Evolutionary conservation across 225 moss, liverwort and hornwort genomes (phyloP).

Genomic region (Sphagnum tenellum): DNA sequence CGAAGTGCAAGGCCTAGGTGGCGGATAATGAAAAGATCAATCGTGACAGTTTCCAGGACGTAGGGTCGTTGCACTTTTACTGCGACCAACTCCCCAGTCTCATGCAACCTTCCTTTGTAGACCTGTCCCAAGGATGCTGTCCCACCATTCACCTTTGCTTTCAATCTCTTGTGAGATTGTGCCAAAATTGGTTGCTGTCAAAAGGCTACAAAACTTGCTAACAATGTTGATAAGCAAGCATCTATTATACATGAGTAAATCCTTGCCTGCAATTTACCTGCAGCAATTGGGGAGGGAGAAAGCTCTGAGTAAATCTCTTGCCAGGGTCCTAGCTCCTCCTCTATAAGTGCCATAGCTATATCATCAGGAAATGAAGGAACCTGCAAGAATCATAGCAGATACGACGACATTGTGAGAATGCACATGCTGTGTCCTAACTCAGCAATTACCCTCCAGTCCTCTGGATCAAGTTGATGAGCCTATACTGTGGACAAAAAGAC

Average conservation of each 20-base stretch:
- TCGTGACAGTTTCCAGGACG: conserved; percentile 90
- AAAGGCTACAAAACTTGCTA: too few relatives aligned
- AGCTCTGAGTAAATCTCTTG: conserved; percentile 83
- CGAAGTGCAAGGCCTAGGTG: conserved; percentile 74
- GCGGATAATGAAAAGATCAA: conserved; percentile 93
- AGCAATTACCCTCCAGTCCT: too few relatives aligned
- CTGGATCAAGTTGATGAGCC: too few relatives aligned
- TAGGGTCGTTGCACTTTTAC: conserved; percentile 98
- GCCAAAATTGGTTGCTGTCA: too few relatives aligned
- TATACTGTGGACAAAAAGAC: too few relatives aligned
- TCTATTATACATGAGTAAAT: too few relatives aligned
- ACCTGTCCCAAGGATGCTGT: conserved; percentile 97
- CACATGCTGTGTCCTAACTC: too few relatives aligned
- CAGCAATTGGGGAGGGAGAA: conserved; percentile 85
- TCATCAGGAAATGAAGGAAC: conserved; percentile 91
- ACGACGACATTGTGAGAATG: neutral
- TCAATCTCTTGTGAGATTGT: too few relatives aligned
- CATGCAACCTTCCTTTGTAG: conserved; percentile 82
- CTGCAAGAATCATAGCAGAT: conserved; percentile 22
- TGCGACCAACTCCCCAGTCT: conserved; percentile 85
- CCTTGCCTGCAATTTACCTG: conserved; percentile 33
- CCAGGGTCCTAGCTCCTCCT: conserved; percentile 93
- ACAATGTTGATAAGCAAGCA: too few relatives aligned
- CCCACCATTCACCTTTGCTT: conserved; percentile 5
- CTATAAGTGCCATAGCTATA: conserved; percentile 81